A percentile compares a stretch with the other conserved stretches of the same genome.
Evolutionary conservation across 257 asterid species (phyloP).

Genomic region (Thymus quinquecostatus): DNA sequence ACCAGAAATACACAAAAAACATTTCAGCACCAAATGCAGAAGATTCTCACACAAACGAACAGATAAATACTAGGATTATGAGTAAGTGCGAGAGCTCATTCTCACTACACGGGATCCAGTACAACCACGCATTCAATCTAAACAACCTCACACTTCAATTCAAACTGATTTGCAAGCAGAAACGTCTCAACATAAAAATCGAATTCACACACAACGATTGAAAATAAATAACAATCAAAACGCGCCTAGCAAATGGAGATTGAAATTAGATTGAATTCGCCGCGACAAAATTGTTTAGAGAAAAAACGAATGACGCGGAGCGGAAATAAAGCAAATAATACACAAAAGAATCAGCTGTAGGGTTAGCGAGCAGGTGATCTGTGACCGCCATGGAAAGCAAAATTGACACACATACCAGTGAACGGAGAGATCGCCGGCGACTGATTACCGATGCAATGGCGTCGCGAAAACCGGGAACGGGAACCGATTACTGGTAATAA

Average conservation of each 20-base stretch:
- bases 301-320: not conserved
- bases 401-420: slow-evolving; percentile 36
- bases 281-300: slow-evolving; percentile 2
- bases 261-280: slow-evolving; percentile 24
- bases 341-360: slow-evolving; percentile 25
- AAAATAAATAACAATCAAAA: slow-evolving; percentile 13
- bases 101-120: slow-evolving; percentile 36
- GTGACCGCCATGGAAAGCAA: slow-evolving; percentile 26
- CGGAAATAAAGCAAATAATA: not conserved
- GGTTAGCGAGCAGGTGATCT: slow-evolving; percentile 44
- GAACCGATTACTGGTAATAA: not conserved
- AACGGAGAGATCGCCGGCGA: slow-evolving; percentile 43
- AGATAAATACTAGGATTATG: not conserved
- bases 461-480: not conserved
- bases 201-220: not conserved
- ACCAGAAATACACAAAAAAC: slow-evolving; percentile 15
- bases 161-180: slow-evolving; percentile 22
- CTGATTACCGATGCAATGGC: slow-evolving; percentile 27
- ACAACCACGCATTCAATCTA: slow-evolving; percentile 28
- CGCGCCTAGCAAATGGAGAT: slow-evolving; percentile 1
- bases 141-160: slow-evolving; percentile 27
- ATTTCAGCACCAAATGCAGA: slow-evolving; percentile 4
- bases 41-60: not conserved
- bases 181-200: slow-evolving; percentile 3
- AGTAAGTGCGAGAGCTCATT: slow-evolving; percentile 23